Evolutionary conservation across 140 eudicot species (phyloP).

Genomic region (Senecio squalidus): DNA sequence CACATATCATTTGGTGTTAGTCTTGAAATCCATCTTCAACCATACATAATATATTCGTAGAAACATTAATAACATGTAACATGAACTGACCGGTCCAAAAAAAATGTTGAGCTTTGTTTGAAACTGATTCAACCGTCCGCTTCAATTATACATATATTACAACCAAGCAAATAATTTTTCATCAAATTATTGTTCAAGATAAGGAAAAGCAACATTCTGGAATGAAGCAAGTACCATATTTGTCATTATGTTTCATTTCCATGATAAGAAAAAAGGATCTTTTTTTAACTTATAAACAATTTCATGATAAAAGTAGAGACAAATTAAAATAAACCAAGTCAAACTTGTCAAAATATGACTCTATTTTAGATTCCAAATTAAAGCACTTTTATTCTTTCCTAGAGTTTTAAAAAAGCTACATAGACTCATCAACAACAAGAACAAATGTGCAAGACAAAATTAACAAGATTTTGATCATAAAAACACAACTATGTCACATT

Average conservation of each 20-base stretch:
- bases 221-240: constrained; percentile 25
- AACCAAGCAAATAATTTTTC: background rate
- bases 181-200: background rate
- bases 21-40: too few species aligned
- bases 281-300: constrained; percentile 12
- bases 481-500: too few species aligned
- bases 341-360: constrained; percentile 17
- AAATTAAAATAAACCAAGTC: constrained; percentile 22
- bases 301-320: constrained; percentile 27
- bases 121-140: too few species aligned
- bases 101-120: too few species aligned
- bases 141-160: too few species aligned
- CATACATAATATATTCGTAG: too few species aligned
- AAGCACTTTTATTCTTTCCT: constrained; percentile 7
- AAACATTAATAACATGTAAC: too few species aligned
- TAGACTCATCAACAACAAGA: constrained; percentile 20
- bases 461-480: too few species aligned
- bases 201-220: constrained; percentile 19
- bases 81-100: too few species aligned
- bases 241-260: constrained; percentile 25
- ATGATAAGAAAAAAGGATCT: constrained; percentile 9
- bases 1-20: too few species aligned
- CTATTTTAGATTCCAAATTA: constrained; percentile 8
- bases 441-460: constrained; percentile 32
- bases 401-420: constrained; percentile 2